Evolutionary conservation across 108 stramenopile genomes (phyloP).

Genomic region (Stephanodiscus minutulus): DNA sequence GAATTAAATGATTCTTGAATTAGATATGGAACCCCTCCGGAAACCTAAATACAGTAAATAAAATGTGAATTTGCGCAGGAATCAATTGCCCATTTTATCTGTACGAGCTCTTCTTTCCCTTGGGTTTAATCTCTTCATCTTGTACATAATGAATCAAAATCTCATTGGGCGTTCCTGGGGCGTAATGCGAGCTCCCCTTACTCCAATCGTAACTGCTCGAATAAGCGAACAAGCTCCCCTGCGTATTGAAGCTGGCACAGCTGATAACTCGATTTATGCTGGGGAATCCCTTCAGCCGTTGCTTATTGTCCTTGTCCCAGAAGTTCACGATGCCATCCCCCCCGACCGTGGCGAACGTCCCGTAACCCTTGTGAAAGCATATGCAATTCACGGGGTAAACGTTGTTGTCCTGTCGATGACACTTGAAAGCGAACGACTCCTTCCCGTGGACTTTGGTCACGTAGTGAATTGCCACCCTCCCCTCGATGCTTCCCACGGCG

Average conservation of each 20-base stretch:
- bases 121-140: constrained; percentile 91
- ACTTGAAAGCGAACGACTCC: constrained; percentile 96
- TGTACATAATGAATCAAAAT: constrained; percentile 79
- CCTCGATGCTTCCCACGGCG: constrained; percentile 96
- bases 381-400: constrained; percentile 91
- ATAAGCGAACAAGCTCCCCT: constrained; percentile 93
- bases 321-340: constrained; percentile 92
- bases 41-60: too few relatives aligned
- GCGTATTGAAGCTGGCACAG: constrained; percentile 84
- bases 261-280: constrained; percentile 70
- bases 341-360: constrained; percentile 92
- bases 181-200: constrained; percentile 68
- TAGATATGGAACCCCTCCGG: too few relatives aligned
- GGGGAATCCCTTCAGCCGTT: constrained; percentile 86
- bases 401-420: constrained; percentile 85
- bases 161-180: constrained; percentile 76
- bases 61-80: too few relatives aligned
- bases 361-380: constrained; percentile 85
- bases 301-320: constrained; percentile 97
- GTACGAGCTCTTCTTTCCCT: constrained; percentile 46
- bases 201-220: constrained; percentile 93
- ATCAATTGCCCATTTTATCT: too few relatives aligned
- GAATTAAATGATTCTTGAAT: too few relatives aligned
- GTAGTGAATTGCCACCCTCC: constrained; percentile 96
- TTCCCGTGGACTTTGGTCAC: constrained; percentile 79